phyloP scores from a whole-genome alignment of 1,284 basidiomycete species.

The Cryptococcus sp. region DNA sequence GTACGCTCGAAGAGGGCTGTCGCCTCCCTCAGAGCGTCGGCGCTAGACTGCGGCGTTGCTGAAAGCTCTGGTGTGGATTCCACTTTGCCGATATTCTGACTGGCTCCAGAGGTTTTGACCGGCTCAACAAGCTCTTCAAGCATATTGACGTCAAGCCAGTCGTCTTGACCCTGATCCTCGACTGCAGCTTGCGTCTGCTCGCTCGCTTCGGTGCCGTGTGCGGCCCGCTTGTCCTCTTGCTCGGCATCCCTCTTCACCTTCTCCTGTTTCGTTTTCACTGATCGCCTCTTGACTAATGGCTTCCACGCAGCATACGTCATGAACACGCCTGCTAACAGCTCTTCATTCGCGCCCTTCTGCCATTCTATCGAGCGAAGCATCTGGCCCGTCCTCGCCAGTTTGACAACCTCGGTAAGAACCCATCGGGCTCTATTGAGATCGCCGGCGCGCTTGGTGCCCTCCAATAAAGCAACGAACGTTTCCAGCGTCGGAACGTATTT shows the following conservation, averaged over 20 bases:
- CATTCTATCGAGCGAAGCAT: slow-evolving; percentile 11
- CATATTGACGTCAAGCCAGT: slow-evolving; percentile 15
- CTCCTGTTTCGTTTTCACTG: slow-evolving; percentile 21
- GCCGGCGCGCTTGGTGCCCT: slow-evolving; percentile 82
- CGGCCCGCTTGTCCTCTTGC: slow-evolving; percentile 11
- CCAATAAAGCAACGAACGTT: slow-evolving; percentile 80
- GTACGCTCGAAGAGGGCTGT: slow-evolving; percentile 70
- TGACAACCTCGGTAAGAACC: slow-evolving; percentile 86
- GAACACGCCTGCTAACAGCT: slow-evolving; percentile 79
- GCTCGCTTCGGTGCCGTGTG: too few species aligned
- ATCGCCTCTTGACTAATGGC: slow-evolving; percentile 51
- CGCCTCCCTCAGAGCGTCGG: slow-evolving; percentile 74
- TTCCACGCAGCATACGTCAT: slow-evolving; percentile 82
- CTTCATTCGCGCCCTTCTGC: slow-evolving; percentile 61
- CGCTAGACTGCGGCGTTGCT: slow-evolving; percentile 61
- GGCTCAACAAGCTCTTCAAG: slow-evolving; percentile 14
- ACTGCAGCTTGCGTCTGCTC: neutral
- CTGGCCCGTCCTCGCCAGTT: slow-evolving; percentile 29
- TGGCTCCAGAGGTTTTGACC: neutral
- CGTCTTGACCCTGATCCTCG: slow-evolving; percentile 4
- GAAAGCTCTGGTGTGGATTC: neutral
- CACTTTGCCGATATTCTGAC: neutral
- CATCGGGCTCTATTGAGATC: slow-evolving; percentile 82
- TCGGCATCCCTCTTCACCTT: slow-evolving; percentile 12
- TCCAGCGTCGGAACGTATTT: slow-evolving; percentile 61